Percentiles rank a stretch among this genome's conserved stretches.
Evolutionary conservation across 2,329 filamentous ascomycete genomes (phyloP).

Genomic region (Paracoccidioides lutzii): DNA sequence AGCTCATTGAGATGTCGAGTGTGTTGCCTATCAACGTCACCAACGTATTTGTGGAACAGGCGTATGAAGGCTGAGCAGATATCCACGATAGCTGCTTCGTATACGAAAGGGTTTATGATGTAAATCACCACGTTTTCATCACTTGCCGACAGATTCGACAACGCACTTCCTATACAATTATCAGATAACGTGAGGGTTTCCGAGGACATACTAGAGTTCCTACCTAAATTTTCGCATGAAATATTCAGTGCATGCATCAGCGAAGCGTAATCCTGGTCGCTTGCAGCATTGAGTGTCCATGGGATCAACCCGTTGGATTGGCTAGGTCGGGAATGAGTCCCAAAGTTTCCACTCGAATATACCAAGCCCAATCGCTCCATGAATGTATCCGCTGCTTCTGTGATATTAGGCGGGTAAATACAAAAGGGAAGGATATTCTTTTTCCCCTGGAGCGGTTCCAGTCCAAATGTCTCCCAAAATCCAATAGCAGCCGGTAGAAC

Average conservation of each 20-base stretch:
- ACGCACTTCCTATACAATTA: conserved; percentile 20
- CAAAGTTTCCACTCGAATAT: conserved; percentile 47
- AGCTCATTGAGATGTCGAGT: conserved; percentile 33
- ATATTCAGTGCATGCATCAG: conserved; percentile 24
- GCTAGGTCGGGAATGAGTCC: conserved; percentile 36
- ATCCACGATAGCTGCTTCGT: conserved; percentile 34
- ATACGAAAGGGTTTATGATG: conserved; percentile 44
- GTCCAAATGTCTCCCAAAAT: conserved; percentile 50
- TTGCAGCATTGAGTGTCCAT: conserved; percentile 22
- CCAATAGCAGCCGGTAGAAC: conserved; percentile 42
- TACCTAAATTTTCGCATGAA: conserved; percentile 28
- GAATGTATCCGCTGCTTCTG: conserved; percentile 38
- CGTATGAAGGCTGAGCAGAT: conserved; percentile 46
- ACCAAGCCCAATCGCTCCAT: conserved; percentile 40
- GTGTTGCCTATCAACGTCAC: conserved; percentile 23
- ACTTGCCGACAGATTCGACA: conserved; percentile 22
- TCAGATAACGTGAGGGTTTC: not conserved
- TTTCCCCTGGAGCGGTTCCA: conserved; percentile 42
- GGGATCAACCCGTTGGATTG: conserved; percentile 27
- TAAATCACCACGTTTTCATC: conserved; percentile 42
- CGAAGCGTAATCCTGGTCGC: conserved; percentile 18
- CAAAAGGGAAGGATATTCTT: conserved; percentile 48
- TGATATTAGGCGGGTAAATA: conserved; percentile 39
- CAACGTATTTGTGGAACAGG: conserved; percentile 43
- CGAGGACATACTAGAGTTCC: conserved; percentile 5